Percentiles rank a stretch among this genome's conserved stretches.
phyloP scores from a whole-genome alignment of 2,329 filamentous ascomycete genomes.

The Exophiala alcalophila region DNA sequence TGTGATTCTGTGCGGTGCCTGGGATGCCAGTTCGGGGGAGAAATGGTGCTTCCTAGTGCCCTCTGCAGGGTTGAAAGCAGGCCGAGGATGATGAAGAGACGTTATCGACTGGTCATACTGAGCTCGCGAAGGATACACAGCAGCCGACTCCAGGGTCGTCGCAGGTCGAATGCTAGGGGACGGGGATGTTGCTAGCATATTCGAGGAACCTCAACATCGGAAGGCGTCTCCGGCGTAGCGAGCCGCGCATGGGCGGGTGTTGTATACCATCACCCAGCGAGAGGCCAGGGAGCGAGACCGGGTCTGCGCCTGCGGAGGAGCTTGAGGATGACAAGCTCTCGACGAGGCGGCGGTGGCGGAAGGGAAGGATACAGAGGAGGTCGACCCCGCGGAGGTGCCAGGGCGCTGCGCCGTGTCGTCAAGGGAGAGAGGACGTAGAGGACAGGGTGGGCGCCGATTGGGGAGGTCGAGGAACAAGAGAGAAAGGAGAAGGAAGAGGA shows the following conservation, averaged over 20 bases:
- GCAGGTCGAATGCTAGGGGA: conserved; percentile 23
- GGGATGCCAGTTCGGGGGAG: conserved; percentile 12
- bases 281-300: neutral
- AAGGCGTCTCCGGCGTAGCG: conserved; percentile 8
- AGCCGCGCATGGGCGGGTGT: conserved; percentile 7
- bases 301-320: neutral
- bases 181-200: conserved; percentile 31
- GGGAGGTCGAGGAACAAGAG: neutral
- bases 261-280: conserved; percentile 7
- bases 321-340: too few species aligned
- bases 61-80: conserved; percentile 8
- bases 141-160: conserved; percentile 11
- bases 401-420: too few species aligned
- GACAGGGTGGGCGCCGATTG: neutral
- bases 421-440: neutral
- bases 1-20: conserved; percentile 11
- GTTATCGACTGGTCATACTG: conserved; percentile 20
- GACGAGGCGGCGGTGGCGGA: too few species aligned
- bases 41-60: conserved; percentile 9
- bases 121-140: conserved; percentile 8
- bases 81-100: conserved; percentile 5
- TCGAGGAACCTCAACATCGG: conserved; percentile 24
- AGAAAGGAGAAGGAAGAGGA: too few species aligned
- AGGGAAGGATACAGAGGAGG: too few species aligned
- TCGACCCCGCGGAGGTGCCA: too few species aligned